A percentile compares a stretch with the other conserved stretches of the same genome.
These are phyloP conservation scores for Fraxinus dipetala DNA, from an alignment of 305 asterid species.

Conservation along the genomic window DNA sequence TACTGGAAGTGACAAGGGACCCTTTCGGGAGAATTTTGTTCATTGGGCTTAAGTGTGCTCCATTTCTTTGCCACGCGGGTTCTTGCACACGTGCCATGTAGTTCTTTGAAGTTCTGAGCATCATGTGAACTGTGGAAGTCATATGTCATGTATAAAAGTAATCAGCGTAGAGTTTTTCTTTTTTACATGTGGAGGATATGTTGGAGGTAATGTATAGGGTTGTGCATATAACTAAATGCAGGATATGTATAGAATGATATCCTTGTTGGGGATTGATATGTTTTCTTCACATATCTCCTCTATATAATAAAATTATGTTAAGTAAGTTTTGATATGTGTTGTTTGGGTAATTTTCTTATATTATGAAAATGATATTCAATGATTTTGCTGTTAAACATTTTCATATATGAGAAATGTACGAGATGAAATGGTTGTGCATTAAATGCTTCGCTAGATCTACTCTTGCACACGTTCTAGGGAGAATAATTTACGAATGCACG, in stretches of 20 bases:
- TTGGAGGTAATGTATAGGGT: background rate
- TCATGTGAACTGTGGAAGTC: background rate
- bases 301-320: background rate
- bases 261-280: background rate
- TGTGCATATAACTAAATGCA: background rate
- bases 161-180: background rate
- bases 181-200: background rate
- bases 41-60: conserved; percentile 56
- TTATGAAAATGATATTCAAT: background rate
- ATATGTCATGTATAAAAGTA: background rate
- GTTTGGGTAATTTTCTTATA: background rate
- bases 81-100: background rate
- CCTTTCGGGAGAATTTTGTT: conserved; percentile 29
- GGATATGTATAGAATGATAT: background rate
- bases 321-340: background rate
- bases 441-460: background rate
- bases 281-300: background rate
- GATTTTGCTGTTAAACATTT: background rate
- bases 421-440: background rate
- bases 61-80: conserved; percentile 39
- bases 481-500: background rate
- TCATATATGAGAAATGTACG: background rate
- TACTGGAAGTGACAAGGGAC: conserved; percentile 20
- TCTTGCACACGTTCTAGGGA: background rate
- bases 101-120: background rate